phyloP scores from a whole-genome alignment of 1,284 basidiomycete genomes.

The Ganoderma lucidum region DNA sequence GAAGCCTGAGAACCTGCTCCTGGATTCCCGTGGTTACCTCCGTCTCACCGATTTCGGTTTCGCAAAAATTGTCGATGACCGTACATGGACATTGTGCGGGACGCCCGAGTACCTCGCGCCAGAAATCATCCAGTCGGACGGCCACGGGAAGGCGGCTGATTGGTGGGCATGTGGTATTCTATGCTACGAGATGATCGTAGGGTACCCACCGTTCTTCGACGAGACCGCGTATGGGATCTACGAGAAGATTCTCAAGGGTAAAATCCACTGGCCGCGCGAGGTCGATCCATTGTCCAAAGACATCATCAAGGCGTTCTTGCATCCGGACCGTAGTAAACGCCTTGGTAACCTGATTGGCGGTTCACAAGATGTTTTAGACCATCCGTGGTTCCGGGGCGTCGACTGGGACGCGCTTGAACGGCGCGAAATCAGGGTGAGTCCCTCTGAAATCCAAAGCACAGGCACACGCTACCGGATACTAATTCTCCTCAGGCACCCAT shows the following conservation, averaged over 20 bases:
- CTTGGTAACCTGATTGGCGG: constrained; percentile 95
- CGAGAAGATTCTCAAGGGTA: constrained; percentile 93
- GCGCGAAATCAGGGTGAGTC: constrained; percentile 75
- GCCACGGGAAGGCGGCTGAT: constrained; percentile 98
- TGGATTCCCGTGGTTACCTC: constrained; percentile 95
- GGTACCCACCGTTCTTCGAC: constrained; percentile 94
- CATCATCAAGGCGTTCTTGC: constrained; percentile 86
- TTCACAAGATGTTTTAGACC: constrained; percentile 91
- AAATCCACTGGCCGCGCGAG: constrained; percentile 91
- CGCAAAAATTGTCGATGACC: constrained; percentile 97
- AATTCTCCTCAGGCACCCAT: constrained; percentile 71
- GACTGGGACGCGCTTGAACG: constrained; percentile 87
- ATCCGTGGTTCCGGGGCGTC: constrained; percentile 95
- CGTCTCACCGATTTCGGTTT: constrained; percentile 99
- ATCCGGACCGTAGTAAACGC: constrained; percentile 93
- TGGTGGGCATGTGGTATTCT: constrained; percentile 99
- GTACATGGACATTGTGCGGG: constrained; percentile 99
- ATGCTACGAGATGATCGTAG: constrained; percentile 98
- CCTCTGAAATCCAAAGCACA: constrained; percentile 11
- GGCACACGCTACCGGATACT: not conserved
- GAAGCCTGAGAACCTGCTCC: constrained; percentile 96
- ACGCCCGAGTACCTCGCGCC: constrained; percentile 97
- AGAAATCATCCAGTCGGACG: constrained; percentile 96
- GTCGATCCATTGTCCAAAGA: constrained; percentile 84
- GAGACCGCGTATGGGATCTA: constrained; percentile 95